A percentile compares a stretch with the other conserved stretches of the same genome.
Conservation (phyloP, 192 early-diverging fungal species). For the Podila minutissima region DNA sequence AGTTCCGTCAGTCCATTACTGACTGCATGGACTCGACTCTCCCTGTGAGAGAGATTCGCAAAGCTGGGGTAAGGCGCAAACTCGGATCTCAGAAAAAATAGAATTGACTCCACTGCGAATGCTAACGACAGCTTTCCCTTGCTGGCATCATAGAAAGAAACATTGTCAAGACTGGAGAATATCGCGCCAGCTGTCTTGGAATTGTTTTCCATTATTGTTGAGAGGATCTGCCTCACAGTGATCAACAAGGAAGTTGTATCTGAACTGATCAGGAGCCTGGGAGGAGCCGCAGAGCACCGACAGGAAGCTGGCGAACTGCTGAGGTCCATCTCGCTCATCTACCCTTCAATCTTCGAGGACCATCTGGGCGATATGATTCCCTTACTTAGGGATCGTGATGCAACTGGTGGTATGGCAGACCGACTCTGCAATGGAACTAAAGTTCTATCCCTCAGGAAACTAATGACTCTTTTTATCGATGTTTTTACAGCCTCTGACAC, state of each 20-base stretch:
- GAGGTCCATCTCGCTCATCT: slow-evolving; percentile 40
- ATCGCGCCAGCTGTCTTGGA: slow-evolving; percentile 70
- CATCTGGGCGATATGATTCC: slow-evolving; percentile 60
- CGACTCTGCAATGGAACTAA: too few species aligned
- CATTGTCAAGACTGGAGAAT: slow-evolving; percentile 71
- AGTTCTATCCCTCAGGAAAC: neutral
- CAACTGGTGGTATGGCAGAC: slow-evolving; percentile 46
- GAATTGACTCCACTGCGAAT: too few species aligned
- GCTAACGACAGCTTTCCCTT: too few species aligned
- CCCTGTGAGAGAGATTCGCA: slow-evolving; percentile 77
- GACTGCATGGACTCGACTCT: slow-evolving; percentile 75
- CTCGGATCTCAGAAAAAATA: too few species aligned
- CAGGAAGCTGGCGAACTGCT: slow-evolving; percentile 32
- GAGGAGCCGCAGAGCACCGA: slow-evolving; percentile 14
- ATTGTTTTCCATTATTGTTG: slow-evolving; percentile 77
- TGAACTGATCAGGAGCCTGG: slow-evolving; percentile 64
- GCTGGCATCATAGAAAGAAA: slow-evolving; percentile 52
- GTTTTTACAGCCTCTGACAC: slow-evolving; percentile 51
- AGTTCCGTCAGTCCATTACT: slow-evolving; percentile 74
- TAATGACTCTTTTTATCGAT: neutral
- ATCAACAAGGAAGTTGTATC: slow-evolving; percentile 76
- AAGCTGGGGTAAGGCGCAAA: slow-evolving; percentile 60
- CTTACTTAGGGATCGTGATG: slow-evolving; percentile 54
- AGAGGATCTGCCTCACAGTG: slow-evolving; percentile 77
- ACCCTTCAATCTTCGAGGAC: slow-evolving; percentile 68